Evolutionary conservation across 306 rosid genomes (phyloP).

Genomic region (Bauhinia variegata): DNA sequence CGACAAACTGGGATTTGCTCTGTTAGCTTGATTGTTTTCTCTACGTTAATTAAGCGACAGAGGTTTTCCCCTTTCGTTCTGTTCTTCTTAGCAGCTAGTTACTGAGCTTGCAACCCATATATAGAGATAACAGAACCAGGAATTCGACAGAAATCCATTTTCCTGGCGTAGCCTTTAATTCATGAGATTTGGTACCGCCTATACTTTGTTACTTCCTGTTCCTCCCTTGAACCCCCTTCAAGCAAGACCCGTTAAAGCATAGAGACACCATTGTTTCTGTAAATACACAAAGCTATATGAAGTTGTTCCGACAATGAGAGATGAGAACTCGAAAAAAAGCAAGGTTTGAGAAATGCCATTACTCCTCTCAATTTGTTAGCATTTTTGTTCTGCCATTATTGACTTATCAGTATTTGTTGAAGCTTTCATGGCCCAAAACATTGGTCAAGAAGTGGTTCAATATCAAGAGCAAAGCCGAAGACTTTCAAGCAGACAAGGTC

Average conservation of each 20-base stretch:
- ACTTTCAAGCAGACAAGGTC: constrained; percentile 87
- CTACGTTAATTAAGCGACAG: constrained; percentile 43
- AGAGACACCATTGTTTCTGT: constrained; percentile 24
- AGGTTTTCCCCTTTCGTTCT: constrained; percentile 38
- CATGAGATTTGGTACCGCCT: constrained; percentile 7
- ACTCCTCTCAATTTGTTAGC: constrained; percentile 33
- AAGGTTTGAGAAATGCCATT: constrained; percentile 70
- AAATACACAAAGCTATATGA: constrained; percentile 61
- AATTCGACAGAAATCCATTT: constrained; percentile 28
- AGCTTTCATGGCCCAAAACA: constrained; percentile 98
- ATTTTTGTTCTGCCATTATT: constrained; percentile 38
- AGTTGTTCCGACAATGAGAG: constrained; percentile 91
- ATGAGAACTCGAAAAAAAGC: constrained; percentile 92
- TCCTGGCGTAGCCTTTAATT: constrained; percentile 4
- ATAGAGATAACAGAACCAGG: constrained; percentile 14
- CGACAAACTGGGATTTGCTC: constrained; percentile 42
- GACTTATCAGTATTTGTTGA: constrained; percentile 43
- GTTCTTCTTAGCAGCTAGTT: constrained; percentile 21
- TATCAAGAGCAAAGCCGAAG: constrained; percentile 83
- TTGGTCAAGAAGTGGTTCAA: constrained; percentile 99
- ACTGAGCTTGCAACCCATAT: constrained; percentile 4
- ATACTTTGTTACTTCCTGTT: constrained; percentile 16
- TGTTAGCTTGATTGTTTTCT: constrained; percentile 37
- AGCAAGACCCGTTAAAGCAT: constrained; percentile 17
- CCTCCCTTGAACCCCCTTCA: constrained; percentile 14